phyloP scores from a whole-genome alignment of 805 yeast genomes.

The Barnettozyma salicaria region DNA sequence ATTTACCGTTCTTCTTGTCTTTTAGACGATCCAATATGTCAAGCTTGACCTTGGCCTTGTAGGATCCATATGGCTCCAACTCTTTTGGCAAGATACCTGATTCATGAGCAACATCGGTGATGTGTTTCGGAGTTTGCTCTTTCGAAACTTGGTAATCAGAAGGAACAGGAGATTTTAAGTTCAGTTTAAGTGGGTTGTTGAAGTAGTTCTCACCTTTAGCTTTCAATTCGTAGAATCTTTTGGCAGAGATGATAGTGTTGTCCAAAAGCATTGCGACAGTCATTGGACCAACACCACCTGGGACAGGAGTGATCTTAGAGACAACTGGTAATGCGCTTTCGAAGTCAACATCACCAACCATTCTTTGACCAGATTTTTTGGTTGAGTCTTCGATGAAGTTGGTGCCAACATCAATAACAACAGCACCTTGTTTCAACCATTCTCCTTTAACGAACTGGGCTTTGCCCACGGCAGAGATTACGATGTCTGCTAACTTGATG shows the following conservation, averaged over 20 bases:
- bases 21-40: constrained; percentile 57
- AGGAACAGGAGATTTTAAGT: constrained; percentile 63
- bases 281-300: constrained; percentile 93
- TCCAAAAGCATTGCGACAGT: constrained; percentile 77
- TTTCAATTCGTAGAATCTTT: constrained; percentile 32
- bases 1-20: constrained; percentile 58
- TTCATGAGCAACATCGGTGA: constrained; percentile 62
- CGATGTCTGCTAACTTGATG: constrained; percentile 63
- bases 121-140: constrained; percentile 66
- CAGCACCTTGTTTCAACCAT: constrained; percentile 63
- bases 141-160: constrained; percentile 76
- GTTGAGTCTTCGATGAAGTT: constrained; percentile 63
- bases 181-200: constrained; percentile 47
- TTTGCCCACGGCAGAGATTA: constrained; percentile 71
- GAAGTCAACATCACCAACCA: constrained; percentile 77
- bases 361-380: constrained; percentile 60
- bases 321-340: constrained; percentile 50
- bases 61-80: constrained; percentile 68
- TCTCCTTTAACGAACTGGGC: constrained; percentile 67
- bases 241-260: constrained; percentile 66
- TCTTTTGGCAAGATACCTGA: constrained; percentile 62
- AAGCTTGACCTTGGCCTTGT: constrained; percentile 71
- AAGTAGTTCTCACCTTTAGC: constrained; percentile 19
- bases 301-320: constrained; percentile 74
- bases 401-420: constrained; percentile 80